These are phyloP conservation scores for Jaltomata sinuosa DNA, from an alignment of 257 asterid species.

Conservation along the genomic window DNA sequence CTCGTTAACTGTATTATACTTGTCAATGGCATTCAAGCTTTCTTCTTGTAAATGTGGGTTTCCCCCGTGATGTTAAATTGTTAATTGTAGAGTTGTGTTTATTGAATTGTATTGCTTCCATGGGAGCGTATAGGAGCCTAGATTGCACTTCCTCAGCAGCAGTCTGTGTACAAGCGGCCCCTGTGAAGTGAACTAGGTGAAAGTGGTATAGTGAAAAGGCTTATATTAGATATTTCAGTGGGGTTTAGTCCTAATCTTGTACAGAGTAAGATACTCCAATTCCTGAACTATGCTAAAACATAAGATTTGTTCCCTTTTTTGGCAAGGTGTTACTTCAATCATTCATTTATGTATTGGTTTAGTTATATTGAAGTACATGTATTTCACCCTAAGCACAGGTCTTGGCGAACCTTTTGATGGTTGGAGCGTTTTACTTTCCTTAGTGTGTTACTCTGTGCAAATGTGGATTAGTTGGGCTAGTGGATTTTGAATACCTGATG, in stretches of 20 bases:
- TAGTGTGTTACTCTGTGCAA: neutral
- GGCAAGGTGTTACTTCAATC: neutral
- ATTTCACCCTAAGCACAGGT: neutral
- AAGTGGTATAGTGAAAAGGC: constrained; percentile 2
- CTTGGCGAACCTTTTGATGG: neutral
- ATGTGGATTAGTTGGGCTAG: neutral
- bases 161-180: neutral
- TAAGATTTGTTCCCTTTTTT: neutral
- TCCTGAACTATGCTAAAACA: neutral
- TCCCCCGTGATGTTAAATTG: neutral
- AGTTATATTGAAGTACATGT: neutral
- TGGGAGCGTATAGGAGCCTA: neutral
- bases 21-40: neutral
- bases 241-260: neutral
- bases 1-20: neutral
- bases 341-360: neutral
- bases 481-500: neutral
- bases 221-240: neutral
- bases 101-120: neutral
- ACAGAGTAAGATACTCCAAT: neutral
- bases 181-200: neutral
- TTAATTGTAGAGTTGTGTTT: constrained; percentile 6
- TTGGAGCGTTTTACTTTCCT: neutral
- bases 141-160: neutral
- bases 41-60: constrained; percentile 7